Evolutionary conservation across 2,329 filamentous ascomycete species (phyloP).

Genomic region (Fusarium nygamai): DNA sequence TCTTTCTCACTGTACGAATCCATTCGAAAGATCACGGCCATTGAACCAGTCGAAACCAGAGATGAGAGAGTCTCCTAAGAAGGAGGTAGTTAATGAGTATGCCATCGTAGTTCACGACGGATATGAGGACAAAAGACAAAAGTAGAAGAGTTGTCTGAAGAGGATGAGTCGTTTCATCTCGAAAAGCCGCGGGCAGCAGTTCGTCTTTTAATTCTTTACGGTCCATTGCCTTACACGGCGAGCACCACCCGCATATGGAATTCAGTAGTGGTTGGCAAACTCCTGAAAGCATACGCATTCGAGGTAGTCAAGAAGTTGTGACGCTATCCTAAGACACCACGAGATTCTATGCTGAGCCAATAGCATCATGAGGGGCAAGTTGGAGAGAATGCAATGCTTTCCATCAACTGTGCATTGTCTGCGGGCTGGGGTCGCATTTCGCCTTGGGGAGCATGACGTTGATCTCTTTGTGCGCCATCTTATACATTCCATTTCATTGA

Average conservation of each 20-base stretch:
- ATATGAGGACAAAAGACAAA: conserved; percentile 10
- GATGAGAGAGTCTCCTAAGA: conserved; percentile 56
- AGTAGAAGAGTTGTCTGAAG: conserved; percentile 1
- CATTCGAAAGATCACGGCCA: conserved; percentile 69
- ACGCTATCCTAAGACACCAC: conserved; percentile 37
- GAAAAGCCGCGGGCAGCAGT: conserved; percentile 11
- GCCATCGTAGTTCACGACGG: conserved; percentile 42
- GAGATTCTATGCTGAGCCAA: conserved; percentile 17
- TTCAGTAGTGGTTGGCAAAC: conserved; percentile 28
- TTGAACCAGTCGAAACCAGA: conserved; percentile 62
- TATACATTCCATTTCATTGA: conserved; percentile 30
- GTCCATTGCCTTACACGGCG: conserved; percentile 9
- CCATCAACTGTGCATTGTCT: conserved; percentile 10
- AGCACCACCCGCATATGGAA: conserved; percentile 33
- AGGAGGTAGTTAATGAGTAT: conserved; percentile 57
- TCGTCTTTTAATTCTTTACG: conserved; percentile 35
- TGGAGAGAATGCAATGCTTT: conserved; percentile 36
- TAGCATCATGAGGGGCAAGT: conserved; percentile 1
- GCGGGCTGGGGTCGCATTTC: not conserved
- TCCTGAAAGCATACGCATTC: conserved; percentile 34
- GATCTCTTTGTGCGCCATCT: conserved; percentile 34
- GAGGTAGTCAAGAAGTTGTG: conserved; percentile 19
- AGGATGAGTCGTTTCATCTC: conserved; percentile 9
- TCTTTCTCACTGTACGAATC: conserved; percentile 71
- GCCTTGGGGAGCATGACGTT: not conserved